phyloP scores from a whole-genome alignment of 2,329 filamentous ascomycete species.

The Exophiala calicioides region DNA sequence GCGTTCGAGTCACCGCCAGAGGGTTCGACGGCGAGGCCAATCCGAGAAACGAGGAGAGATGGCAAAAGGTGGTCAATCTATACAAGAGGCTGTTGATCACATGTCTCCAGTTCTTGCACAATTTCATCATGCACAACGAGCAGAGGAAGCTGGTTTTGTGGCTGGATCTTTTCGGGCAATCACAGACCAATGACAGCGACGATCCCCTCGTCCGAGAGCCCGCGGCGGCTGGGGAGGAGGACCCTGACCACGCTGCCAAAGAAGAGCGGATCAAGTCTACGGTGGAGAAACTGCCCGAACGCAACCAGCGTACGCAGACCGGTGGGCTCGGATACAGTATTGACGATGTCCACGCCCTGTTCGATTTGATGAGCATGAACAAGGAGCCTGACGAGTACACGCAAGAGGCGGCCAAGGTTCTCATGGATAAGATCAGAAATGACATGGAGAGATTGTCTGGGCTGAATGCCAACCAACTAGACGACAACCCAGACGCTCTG shows the following conservation, averaged over 20 bases:
- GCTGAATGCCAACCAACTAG: slow-evolving; percentile 30
- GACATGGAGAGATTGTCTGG: slow-evolving; percentile 49
- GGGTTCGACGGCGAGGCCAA: slow-evolving; percentile 65
- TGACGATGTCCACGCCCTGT: slow-evolving; percentile 33
- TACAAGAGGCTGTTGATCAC: slow-evolving; percentile 68
- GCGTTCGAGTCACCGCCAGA: slow-evolving; percentile 63
- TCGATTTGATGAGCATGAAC: slow-evolving; percentile 33
- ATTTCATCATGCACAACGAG: slow-evolving; percentile 66
- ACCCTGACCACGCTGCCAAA: slow-evolving; percentile 10
- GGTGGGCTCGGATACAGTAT: slow-evolving; percentile 31
- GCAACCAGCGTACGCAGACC: slow-evolving; percentile 2
- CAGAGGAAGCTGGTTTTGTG: slow-evolving; percentile 65
- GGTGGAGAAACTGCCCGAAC: slow-evolving; percentile 21
- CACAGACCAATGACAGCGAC: slow-evolving; percentile 14
- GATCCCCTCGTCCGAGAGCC: slow-evolving; percentile 7
- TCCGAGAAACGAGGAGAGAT: slow-evolving; percentile 63
- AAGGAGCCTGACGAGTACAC: slow-evolving; percentile 24
- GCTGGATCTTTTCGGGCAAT: slow-evolving; percentile 64
- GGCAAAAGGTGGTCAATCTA: slow-evolving; percentile 65
- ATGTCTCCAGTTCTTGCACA: slow-evolving; percentile 67
- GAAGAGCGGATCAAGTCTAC: slow-evolving; percentile 26
- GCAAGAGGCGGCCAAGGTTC: slow-evolving; percentile 48
- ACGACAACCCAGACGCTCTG: slow-evolving; percentile 32
- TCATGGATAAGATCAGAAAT: slow-evolving; percentile 51
- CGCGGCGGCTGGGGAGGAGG: slow-evolving; percentile 7